Conservation (phyloP, 2,329 filamentous ascomycete genomes). For the Trichoderma arundinaceum region DNA sequence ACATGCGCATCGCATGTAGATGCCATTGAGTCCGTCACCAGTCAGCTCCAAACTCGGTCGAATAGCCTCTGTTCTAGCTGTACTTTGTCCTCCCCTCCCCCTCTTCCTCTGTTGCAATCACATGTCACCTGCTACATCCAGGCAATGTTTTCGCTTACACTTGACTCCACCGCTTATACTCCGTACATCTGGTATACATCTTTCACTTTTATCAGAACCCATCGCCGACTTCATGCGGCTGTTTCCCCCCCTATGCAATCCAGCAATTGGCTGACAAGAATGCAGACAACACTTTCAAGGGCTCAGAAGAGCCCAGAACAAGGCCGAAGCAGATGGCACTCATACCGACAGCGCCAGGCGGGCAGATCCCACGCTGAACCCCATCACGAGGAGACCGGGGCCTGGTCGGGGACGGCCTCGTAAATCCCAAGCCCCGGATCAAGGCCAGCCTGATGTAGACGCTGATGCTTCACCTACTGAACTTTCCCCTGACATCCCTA, state of each 20-base stretch:
- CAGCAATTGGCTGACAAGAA: conserved; percentile 18
- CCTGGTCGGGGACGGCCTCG: conserved; percentile 61
- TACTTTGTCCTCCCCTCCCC: background rate
- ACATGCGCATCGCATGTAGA: background rate
- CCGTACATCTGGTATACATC: background rate
- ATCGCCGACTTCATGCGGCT: no score
- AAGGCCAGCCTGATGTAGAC: conserved; percentile 28
- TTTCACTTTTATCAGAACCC: background rate
- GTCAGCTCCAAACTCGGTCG: background rate
- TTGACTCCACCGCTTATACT: background rate
- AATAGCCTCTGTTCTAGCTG: background rate
- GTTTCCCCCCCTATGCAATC: no score
- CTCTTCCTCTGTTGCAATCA: background rate
- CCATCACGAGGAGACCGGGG: conserved; percentile 65
- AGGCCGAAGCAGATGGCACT: conserved; percentile 51
- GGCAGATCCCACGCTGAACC: conserved; percentile 59
- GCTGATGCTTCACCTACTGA: conserved; percentile 6
- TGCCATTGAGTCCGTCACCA: background rate
- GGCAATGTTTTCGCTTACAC: background rate
- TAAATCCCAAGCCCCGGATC: conserved; percentile 43
- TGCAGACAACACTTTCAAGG: conserved; percentile 66
- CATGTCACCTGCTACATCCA: background rate
- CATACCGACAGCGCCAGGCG: conserved; percentile 46
- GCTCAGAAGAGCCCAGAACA: conserved; percentile 61
- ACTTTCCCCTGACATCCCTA: conserved; percentile 9